Percentiles rank a stretch among this genome's conserved stretches.
Evolutionary conservation across 2,329 filamentous ascomycete genomes (phyloP).

Genomic region (Pyrenochaeta sp.): DNA sequence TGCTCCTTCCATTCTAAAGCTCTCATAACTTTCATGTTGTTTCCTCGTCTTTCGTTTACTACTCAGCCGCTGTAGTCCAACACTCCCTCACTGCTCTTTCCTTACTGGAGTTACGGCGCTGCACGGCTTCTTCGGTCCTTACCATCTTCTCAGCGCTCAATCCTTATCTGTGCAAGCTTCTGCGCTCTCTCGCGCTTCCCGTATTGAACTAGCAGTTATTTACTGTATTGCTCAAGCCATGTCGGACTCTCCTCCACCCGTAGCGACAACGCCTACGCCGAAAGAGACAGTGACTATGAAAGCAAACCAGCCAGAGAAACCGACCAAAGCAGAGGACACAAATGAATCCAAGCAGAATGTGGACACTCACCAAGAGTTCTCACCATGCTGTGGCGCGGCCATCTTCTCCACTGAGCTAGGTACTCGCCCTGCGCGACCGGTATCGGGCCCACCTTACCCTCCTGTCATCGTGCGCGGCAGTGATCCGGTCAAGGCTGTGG

Average conservation of each 20-base stretch:
- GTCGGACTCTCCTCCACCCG: neutral
- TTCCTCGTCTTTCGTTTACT: conserved; percentile 1
- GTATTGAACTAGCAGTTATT: conserved; percentile 1
- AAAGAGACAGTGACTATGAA: neutral
- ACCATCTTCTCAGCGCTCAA: neutral
- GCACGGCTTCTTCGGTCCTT: conserved; percentile 6
- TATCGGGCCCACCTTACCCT: conserved; percentile 17
- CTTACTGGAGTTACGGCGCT: conserved; percentile 9
- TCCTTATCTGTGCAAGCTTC: neutral
- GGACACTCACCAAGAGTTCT: conserved; percentile 8
- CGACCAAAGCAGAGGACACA: conserved; percentile 13
- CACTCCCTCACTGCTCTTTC: conserved; percentile 5
- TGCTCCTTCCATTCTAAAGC: conserved; percentile 14
- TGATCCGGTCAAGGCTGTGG: conserved; percentile 23
- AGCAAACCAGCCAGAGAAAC: conserved; percentile 1
- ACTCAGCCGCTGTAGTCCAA: neutral
- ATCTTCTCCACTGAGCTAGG: conserved; percentile 44
- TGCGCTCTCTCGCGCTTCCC: conserved; percentile 3
- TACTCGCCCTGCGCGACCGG: conserved; percentile 20
- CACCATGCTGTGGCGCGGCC: conserved; percentile 18
- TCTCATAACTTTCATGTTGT: conserved; percentile 1
- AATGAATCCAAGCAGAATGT: neutral
- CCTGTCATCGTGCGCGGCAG: conserved; percentile 36
- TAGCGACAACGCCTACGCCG: conserved; percentile 2
- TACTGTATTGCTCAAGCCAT: conserved; percentile 1